phyloP scores from a whole-genome alignment of 345 rosid genomes.

The Hibiscus mutabilis region DNA sequence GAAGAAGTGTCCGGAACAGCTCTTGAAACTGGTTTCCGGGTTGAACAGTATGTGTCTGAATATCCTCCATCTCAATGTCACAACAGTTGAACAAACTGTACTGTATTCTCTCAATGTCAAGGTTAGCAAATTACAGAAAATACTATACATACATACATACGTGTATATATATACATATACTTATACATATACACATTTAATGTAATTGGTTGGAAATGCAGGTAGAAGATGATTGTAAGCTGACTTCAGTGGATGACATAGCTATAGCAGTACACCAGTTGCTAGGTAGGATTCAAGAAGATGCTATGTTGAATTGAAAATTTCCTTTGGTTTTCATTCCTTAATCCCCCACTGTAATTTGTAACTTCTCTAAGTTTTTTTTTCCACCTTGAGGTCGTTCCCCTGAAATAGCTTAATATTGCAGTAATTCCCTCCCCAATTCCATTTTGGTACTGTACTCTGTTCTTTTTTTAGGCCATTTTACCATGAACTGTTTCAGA shows the following conservation, averaged over 20 bases:
- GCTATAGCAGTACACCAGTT: constrained; percentile 60
- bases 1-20: constrained; percentile 59
- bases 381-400: constrained; percentile 15
- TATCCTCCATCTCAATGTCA: constrained; percentile 75
- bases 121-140: constrained; percentile 32
- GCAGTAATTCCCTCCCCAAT: constrained; percentile 12
- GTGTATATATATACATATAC: not conserved
- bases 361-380: not conserved
- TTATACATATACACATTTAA: not conserved
- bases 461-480: constrained; percentile 4
- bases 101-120: constrained; percentile 76
- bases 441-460: constrained; percentile 2
- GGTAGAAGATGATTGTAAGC: constrained; percentile 83
- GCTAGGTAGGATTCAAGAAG: constrained; percentile 58
- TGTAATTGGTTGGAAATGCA: constrained; percentile 23
- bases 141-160: not conserved
- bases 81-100: constrained; percentile 50
- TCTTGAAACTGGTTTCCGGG: constrained; percentile 58
- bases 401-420: constrained; percentile 12
- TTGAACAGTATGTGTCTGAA: constrained; percentile 55
- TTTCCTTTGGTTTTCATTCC: not conserved
- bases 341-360: too few species aligned
- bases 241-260: constrained; percentile 70
- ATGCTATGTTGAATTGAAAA: constrained; percentile 18
- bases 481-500: constrained; percentile 5